A percentile compares a stretch with the other conserved stretches of the same genome.
Evolutionary conservation across 2,329 filamentous ascomycete genomes (phyloP).

Genomic region (Trichoderma sp.): DNA sequence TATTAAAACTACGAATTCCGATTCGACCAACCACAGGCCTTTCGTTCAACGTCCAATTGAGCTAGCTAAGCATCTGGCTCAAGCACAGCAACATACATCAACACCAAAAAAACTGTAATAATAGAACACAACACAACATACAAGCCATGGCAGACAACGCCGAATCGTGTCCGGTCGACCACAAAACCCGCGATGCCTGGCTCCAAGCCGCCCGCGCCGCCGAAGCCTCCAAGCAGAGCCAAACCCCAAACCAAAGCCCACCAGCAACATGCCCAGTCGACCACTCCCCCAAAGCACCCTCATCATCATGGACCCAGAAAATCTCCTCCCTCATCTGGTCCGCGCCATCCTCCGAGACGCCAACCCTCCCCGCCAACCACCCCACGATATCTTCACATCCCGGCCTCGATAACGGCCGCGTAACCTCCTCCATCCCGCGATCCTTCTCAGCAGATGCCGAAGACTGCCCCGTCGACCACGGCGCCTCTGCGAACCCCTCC

Average conservation of each 20-base stretch:
- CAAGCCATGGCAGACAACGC: conserved; percentile 37
- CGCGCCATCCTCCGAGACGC: conserved; percentile 37
- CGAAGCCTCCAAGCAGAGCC: conserved; percentile 40
- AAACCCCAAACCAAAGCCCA: background rate
- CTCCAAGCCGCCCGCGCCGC: conserved; percentile 67
- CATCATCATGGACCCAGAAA: conserved; percentile 50
- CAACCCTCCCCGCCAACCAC: conserved; percentile 31
- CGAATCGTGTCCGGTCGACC: conserved; percentile 78
- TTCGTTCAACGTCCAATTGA: background rate
- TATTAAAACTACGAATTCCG: background rate
- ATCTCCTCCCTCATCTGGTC: conserved; percentile 49
- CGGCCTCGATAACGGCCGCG: conserved; percentile 67
- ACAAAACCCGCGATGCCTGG: conserved; percentile 87
- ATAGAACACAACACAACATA: background rate
- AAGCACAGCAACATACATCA: background rate
- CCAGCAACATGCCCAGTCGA: conserved; percentile 44
- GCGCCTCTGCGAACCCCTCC: conserved; percentile 65
- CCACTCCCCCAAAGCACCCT: conserved; percentile 33
- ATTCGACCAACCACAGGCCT: background rate
- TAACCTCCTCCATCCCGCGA: conserved; percentile 79
- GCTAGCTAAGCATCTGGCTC: background rate
- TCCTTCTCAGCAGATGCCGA: conserved; percentile 46
- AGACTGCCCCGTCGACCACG: conserved; percentile 47
- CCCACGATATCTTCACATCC: conserved; percentile 22
- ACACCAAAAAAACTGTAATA: background rate